Evolutionary conservation across 495 filamentous ascomycete species (phyloP).

Genomic region (Talaromyces liani): DNA sequence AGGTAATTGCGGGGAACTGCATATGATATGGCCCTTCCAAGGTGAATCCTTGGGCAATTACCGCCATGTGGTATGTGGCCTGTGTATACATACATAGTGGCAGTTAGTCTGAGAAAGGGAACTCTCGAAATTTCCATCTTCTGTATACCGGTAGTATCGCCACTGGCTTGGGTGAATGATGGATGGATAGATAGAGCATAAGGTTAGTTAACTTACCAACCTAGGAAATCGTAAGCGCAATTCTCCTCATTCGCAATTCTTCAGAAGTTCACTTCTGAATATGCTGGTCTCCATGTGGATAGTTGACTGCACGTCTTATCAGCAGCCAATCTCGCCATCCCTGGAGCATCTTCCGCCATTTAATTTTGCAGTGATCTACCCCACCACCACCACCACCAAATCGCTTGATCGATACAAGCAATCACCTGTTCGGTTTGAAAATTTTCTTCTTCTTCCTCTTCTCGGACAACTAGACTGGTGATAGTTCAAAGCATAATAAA

Average conservation of each 20-base stretch:
- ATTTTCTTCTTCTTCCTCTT: background rate
- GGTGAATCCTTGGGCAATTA: no score
- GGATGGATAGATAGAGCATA: background rate
- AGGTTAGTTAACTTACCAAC: background rate
- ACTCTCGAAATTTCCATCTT: background rate
- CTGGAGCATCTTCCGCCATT: slow-evolving; percentile 2
- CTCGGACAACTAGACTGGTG: background rate
- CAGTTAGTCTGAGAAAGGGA: no score
- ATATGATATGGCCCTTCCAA: no score
- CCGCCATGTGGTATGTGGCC: no score
- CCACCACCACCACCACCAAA: background rate
- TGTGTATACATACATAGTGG: no score
- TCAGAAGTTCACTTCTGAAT: background rate
- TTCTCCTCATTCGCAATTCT: background rate
- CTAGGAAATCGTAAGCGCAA: background rate
- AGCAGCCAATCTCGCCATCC: slow-evolving; percentile 8
- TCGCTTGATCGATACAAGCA: background rate
- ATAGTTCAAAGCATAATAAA: background rate
- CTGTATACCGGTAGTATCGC: background rate
- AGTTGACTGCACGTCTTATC: background rate
- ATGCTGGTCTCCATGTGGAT: background rate
- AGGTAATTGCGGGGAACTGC: no score
- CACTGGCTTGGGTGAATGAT: background rate
- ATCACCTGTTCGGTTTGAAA: background rate
- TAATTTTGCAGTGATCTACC: background rate